Percentiles rank a stretch among this genome's conserved stretches.
phyloP scores from a whole-genome alignment of 495 filamentous ascomycete genomes.

The Aspergillus biplanus region DNA sequence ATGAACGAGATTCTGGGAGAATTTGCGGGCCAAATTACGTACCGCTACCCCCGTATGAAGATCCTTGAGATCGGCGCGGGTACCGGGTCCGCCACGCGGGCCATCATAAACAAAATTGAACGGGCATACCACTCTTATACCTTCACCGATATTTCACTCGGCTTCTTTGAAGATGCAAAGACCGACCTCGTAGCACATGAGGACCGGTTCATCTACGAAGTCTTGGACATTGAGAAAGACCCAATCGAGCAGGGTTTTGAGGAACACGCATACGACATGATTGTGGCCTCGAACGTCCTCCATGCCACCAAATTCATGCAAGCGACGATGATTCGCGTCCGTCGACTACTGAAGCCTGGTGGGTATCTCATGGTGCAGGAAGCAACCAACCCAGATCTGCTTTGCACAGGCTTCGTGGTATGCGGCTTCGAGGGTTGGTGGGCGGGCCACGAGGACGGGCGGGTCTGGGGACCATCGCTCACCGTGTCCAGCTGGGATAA shows the following conservation, averaged over 20 bases:
- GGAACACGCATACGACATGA: conserved; percentile 48
- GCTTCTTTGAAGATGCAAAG: conserved; percentile 39
- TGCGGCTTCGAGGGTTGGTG: conserved; percentile 14
- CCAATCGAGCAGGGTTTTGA: conserved; percentile 50
- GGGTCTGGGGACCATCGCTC: neutral
- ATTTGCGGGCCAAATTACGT: conserved; percentile 30
- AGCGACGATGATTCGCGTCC: conserved; percentile 49
- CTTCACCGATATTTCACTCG: conserved; percentile 42
- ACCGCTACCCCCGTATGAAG: conserved; percentile 39
- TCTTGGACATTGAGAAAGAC: conserved; percentile 51
- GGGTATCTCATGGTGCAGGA: conserved; percentile 8
- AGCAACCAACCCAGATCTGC: conserved; percentile 2
- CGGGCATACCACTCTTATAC: conserved; percentile 41
- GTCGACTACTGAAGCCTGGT: conserved; percentile 37
- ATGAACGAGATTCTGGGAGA: conserved; percentile 1
- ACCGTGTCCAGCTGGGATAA: conserved; percentile 4
- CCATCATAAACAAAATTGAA: conserved; percentile 20
- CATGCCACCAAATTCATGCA: conserved; percentile 54
- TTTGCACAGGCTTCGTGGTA: neutral
- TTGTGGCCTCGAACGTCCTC: conserved; percentile 55
- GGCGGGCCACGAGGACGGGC: neutral
- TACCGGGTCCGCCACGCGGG: conserved; percentile 36
- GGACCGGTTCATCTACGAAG: conserved; percentile 50
- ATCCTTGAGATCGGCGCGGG: conserved; percentile 53
- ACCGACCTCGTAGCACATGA: conserved; percentile 24